These are phyloP conservation scores for Mycena leptocephala DNA, from an alignment of 768 basidiomycete genomes.

Conservation along the genomic window DNA sequence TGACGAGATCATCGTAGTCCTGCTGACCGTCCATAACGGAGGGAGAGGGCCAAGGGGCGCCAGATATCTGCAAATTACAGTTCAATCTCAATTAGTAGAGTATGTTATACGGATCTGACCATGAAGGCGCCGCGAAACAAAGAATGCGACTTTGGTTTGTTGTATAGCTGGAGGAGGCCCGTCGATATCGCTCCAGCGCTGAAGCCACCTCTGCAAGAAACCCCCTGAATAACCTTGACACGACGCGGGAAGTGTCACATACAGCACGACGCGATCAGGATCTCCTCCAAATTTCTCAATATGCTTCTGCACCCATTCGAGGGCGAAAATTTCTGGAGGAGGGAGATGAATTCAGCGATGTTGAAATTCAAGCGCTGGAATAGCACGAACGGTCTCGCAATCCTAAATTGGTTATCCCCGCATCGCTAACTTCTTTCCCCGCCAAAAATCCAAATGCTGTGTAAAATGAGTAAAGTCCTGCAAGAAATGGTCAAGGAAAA, in stretches of 20 bases:
- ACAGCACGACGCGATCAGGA: constrained; percentile 19
- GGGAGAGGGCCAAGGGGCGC: not conserved
- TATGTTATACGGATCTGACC: too few species aligned
- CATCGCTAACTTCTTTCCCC: constrained; percentile 1
- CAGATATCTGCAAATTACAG: not conserved
- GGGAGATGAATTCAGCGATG: not conserved
- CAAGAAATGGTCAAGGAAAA: not conserved
- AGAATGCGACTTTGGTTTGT: not conserved
- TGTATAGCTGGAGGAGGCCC: not conserved
- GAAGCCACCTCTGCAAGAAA: not conserved
- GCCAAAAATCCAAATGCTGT: constrained; percentile 15
- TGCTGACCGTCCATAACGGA: not conserved
- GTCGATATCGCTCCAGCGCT: constrained; percentile 6
- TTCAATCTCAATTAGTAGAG: not conserved
- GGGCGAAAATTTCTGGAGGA: constrained; percentile 34
- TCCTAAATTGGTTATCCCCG: constrained; percentile 6
- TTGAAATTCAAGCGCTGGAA: not conserved
- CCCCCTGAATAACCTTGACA: not conserved
- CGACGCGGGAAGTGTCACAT: not conserved
- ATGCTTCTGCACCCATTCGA: constrained; percentile 55
- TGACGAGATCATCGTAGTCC: not conserved
- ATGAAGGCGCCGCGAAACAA: constrained; percentile 12
- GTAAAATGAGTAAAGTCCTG: not conserved
- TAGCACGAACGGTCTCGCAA: constrained; percentile 8
- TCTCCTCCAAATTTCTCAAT: constrained; percentile 58